phyloP scores from a whole-genome alignment of 495 filamentous ascomycete species.

The Hypoxylon crocopeplum region DNA sequence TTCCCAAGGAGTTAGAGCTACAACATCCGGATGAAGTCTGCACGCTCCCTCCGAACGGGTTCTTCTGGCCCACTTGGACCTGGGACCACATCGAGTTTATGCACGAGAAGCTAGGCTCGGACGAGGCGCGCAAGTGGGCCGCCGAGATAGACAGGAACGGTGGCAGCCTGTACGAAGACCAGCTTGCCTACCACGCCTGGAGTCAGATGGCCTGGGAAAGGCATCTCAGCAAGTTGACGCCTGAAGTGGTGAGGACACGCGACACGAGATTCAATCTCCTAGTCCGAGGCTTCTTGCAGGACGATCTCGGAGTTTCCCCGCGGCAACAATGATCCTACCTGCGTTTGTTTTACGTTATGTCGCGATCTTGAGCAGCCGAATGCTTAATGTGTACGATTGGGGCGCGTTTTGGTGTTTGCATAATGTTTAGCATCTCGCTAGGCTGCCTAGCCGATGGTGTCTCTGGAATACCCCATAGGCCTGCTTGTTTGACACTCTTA shows the following conservation, averaged over 20 bases:
- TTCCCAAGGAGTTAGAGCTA: constrained; percentile 51
- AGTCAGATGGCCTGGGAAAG: constrained; percentile 54
- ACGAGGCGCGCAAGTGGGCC: constrained; percentile 45
- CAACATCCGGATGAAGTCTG: constrained; percentile 50
- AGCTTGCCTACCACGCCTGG: constrained; percentile 57
- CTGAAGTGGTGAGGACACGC: constrained; percentile 41
- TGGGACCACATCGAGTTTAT: constrained; percentile 54
- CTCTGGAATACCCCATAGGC: no score
- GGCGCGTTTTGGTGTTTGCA: no score
- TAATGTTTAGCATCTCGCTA: no score
- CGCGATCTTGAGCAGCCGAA: no score
- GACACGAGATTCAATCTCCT: constrained; percentile 57
- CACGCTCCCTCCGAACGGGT: constrained; percentile 49
- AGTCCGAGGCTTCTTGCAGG: constrained; percentile 53
- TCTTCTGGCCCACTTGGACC: constrained; percentile 61
- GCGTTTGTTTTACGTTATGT: no score
- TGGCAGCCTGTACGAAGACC: constrained; percentile 51
- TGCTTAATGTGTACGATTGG: no score
- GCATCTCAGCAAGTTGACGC: constrained; percentile 49
- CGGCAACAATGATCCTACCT: no score
- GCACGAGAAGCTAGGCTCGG: constrained; percentile 46
- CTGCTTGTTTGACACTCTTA: no score
- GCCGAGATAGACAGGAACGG: constrained; percentile 45
- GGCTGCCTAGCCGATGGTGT: no score
- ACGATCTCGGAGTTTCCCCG: constrained; percentile 36